Evolutionary conservation across 2,329 filamentous ascomycete species (phyloP).

Genomic region (Phaeosphaeria sp.): DNA sequence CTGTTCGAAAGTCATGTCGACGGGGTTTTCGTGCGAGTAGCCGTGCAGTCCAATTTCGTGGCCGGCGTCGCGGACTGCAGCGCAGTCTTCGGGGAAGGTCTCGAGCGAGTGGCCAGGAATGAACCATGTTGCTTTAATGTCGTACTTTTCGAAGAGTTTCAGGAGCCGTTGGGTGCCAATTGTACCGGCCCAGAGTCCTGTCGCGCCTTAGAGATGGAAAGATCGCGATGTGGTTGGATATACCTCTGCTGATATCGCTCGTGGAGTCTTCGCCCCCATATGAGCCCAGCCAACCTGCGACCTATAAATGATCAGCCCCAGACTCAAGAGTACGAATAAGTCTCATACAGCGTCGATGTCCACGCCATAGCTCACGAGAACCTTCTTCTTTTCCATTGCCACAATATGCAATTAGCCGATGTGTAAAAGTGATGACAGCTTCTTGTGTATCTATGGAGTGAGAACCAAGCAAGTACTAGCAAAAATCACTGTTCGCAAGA

Average conservation of each 20-base stretch:
- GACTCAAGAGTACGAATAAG: not conserved
- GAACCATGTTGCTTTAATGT: slow-evolving; percentile 73
- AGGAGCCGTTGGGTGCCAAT: slow-evolving; percentile 71
- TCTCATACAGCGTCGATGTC: slow-evolving; percentile 66
- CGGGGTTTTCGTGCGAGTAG: slow-evolving; percentile 77
- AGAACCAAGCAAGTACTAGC: not conserved
- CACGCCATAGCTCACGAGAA: slow-evolving; percentile 69
- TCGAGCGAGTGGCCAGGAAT: slow-evolving; percentile 72
- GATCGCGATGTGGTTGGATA: not conserved
- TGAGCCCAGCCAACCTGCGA: slow-evolving; percentile 76
- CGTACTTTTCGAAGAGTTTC: slow-evolving; percentile 75
- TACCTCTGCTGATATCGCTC: slow-evolving; percentile 74
- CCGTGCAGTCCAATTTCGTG: slow-evolving; percentile 73
- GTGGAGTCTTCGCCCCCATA: slow-evolving; percentile 76
- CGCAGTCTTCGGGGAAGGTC: slow-evolving; percentile 71
- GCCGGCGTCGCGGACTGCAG: slow-evolving; percentile 65
- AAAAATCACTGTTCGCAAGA: not conserved
- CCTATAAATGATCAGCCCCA: slow-evolving; percentile 28
- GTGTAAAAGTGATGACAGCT: not conserved
- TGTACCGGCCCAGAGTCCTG: slow-evolving; percentile 72
- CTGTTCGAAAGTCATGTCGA: slow-evolving; percentile 75
- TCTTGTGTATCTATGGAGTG: not conserved
- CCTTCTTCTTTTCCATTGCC: slow-evolving; percentile 58
- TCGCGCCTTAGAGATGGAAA: slow-evolving; percentile 5
- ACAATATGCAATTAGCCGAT: not conserved